Conservation (phyloP, 306 rosid genomes). For the Castanopsis chinensis region DNA sequence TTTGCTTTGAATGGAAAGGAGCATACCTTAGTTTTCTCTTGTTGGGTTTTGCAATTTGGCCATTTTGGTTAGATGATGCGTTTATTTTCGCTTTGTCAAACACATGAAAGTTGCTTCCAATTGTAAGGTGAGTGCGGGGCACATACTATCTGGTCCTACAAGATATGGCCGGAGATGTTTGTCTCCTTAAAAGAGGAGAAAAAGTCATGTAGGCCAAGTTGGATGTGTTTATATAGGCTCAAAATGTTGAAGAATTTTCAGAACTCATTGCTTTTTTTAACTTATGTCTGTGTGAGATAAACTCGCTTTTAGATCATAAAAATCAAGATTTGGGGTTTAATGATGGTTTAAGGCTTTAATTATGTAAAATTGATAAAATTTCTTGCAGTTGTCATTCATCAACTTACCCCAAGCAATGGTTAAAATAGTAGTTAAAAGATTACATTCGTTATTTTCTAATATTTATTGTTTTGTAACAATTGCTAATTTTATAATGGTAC, state of each 20-base stretch:
- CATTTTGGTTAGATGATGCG: neutral
- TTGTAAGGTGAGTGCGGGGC: neutral
- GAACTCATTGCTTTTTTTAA: neutral
- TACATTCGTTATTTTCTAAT: too few species aligned
- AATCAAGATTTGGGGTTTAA: too few species aligned
- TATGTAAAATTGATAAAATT: too few species aligned
- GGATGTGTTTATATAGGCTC: neutral
- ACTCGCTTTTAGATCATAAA: too few species aligned
- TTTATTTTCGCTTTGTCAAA: neutral
- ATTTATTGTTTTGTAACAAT: too few species aligned
- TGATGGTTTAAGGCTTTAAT: too few species aligned
- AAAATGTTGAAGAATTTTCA: neutral
- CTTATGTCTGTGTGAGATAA: too few species aligned
- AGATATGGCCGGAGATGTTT: constrained; percentile 1
- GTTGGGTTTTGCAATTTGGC: neutral
- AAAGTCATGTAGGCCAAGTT: neutral
- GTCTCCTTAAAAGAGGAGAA: constrained; percentile 4
- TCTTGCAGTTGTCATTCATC: too few species aligned
- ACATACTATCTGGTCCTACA: constrained; percentile 5
- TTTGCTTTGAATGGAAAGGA: neutral
- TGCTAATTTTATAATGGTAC: too few species aligned
- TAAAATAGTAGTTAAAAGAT: too few species aligned
- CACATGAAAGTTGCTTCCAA: neutral
- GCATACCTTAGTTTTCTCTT: neutral
- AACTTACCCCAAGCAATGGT: too few species aligned